Evolutionary conservation across 441 rosid genomes (phyloP).

Genomic region (Omphalea diandra): DNA sequence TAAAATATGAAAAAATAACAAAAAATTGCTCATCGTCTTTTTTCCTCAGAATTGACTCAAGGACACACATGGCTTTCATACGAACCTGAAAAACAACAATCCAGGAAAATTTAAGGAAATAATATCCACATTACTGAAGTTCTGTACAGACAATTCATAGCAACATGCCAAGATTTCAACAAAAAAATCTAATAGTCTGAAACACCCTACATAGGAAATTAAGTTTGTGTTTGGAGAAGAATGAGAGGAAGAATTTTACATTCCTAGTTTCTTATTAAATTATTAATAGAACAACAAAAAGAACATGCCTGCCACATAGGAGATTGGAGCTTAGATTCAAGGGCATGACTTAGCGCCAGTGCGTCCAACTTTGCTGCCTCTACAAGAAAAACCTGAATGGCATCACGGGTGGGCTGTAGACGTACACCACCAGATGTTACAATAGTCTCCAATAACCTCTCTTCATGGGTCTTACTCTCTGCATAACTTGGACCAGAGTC

Average conservation of each 20-base stretch:
- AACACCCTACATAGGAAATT: not conserved
- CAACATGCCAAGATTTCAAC: not conserved
- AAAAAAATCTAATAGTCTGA: not conserved
- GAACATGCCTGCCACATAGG: conserved; percentile 88
- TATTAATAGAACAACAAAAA: conserved; percentile 15
- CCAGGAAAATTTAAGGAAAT: not conserved
- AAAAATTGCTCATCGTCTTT: conserved; percentile 68
- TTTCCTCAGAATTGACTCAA: conserved; percentile 82
- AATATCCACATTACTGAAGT: not conserved
- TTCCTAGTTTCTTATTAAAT: no score
- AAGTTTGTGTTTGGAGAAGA: not conserved
- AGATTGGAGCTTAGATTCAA: conserved; percentile 82
- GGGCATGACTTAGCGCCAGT: conserved; percentile 68
- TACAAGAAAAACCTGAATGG: conserved; percentile 70
- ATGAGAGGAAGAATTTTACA: conserved; percentile 10
- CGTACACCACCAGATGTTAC: conserved; percentile 96
- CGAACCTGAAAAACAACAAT: conserved; percentile 59
- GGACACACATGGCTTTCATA: conserved; percentile 90
- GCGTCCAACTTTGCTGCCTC: conserved; percentile 88
- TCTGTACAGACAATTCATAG: not conserved
- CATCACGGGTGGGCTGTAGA: conserved; percentile 94
- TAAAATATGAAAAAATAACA: conserved; percentile 64
- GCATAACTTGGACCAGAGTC: conserved; percentile 50
- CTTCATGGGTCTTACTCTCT: conserved; percentile 81
- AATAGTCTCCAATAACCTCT: conserved; percentile 83